Evolutionary conservation across 768 basidiomycete genomes (phyloP).

Genomic region (Mycena olivaceomarginata): DNA sequence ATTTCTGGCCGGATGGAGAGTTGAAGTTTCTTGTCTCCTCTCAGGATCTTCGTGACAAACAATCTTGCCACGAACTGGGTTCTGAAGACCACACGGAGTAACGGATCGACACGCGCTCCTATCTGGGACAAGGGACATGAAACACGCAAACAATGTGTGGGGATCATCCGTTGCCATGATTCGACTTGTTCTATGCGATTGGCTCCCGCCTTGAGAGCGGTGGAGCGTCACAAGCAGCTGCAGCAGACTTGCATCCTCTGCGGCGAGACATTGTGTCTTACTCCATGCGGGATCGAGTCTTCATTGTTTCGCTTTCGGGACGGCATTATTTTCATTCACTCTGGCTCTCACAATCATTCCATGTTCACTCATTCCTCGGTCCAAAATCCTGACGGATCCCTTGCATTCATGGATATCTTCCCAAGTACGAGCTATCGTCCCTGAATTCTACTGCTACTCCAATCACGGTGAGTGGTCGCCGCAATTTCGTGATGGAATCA

Average conservation of each 20-base stretch:
- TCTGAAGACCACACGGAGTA: neutral
- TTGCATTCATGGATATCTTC: too few species aligned
- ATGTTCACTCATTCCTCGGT: too few species aligned
- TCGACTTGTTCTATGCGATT: neutral
- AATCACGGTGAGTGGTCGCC: too few species aligned
- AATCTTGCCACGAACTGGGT: neutral
- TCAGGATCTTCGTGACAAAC: neutral
- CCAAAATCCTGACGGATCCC: too few species aligned
- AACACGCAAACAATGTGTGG: too few species aligned
- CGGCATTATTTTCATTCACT: too few species aligned
- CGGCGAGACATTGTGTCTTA: neutral
- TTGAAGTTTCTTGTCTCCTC: neutral
- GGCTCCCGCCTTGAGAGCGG: neutral
- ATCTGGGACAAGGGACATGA: neutral
- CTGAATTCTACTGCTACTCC: too few species aligned
- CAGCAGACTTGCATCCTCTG: neutral
- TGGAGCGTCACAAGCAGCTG: neutral
- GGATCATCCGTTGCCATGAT: neutral
- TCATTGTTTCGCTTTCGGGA: neutral
- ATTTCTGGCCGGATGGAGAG: neutral
- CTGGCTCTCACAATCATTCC: too few species aligned
- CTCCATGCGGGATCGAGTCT: neutral
- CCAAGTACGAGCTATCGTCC: too few species aligned
- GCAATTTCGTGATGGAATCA: too few species aligned
- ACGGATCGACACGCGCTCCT: neutral